Percentiles rank a stretch among this genome's conserved stretches.
phyloP scores from a whole-genome alignment of 148 eudicot genomes.

The Drosera capensis region DNA sequence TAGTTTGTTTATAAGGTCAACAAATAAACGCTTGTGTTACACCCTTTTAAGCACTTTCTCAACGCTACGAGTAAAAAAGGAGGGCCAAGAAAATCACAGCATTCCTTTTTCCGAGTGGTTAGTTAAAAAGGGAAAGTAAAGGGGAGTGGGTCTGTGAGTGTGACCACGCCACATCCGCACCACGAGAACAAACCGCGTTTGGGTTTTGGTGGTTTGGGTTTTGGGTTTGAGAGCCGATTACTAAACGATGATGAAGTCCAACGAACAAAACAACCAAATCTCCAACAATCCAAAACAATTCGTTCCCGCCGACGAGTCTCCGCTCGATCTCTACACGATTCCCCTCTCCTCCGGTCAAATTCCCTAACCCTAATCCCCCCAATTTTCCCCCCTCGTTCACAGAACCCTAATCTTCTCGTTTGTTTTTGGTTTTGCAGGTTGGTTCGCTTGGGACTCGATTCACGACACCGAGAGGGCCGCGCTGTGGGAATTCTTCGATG shows the following conservation, averaged over 20 bases:
- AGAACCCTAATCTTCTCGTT: constrained; percentile 4
- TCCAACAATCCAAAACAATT: constrained; percentile 14
- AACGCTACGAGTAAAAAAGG: too few relatives aligned
- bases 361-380: neutral
- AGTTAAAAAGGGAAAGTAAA: too few relatives aligned
- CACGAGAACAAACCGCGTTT: constrained; percentile 9
- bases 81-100: too few relatives aligned
- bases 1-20: too few relatives aligned
- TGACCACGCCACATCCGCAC: constrained; percentile 21
- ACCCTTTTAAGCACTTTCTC: too few relatives aligned
- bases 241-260: constrained; percentile 1
- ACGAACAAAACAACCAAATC: neutral
- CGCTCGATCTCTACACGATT: constrained; percentile 79
- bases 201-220: constrained; percentile 13
- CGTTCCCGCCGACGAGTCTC: constrained; percentile 29
- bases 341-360: constrained; percentile 51
- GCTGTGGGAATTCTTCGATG: constrained; percentile 70
- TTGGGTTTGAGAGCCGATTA: constrained; percentile 2
- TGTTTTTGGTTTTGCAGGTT: constrained; percentile 29
- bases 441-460: constrained; percentile 84
- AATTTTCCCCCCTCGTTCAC: neutral
- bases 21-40: too few relatives aligned
- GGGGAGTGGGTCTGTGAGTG: too few relatives aligned
- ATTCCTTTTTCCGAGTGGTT: too few relatives aligned
- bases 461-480: constrained; percentile 61